phyloP scores from a whole-genome alignment of 306 rosid genomes.

The Senna tora region DNA sequence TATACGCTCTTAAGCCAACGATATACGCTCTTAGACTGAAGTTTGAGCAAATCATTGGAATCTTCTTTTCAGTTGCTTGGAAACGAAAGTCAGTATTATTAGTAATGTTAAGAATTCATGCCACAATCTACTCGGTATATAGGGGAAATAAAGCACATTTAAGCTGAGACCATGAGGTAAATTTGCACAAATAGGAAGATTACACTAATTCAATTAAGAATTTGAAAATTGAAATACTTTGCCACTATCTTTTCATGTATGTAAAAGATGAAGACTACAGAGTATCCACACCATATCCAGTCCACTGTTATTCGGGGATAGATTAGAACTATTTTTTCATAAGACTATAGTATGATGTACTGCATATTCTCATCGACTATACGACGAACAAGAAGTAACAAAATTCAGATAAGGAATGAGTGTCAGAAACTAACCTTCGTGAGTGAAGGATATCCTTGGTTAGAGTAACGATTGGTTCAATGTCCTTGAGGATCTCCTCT shows the following conservation, averaged over 20 bases:
- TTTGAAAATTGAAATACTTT: background rate
- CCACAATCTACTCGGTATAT: background rate
- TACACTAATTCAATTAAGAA: background rate
- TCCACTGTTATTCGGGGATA: background rate
- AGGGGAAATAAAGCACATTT: background rate
- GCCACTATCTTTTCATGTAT: conserved; percentile 1
- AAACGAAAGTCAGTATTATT: background rate
- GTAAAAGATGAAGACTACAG: background rate
- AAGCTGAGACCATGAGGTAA: background rate
- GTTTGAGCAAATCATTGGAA: background rate
- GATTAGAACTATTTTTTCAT: background rate
- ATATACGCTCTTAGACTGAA: background rate
- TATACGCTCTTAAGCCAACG: no score
- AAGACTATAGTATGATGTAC: background rate
- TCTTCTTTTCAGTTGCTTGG: background rate
- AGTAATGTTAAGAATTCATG: background rate
- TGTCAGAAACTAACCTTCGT: conserved; percentile 37
- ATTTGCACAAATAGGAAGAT: background rate
- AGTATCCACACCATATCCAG: background rate
- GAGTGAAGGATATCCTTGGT: conserved; percentile 83
- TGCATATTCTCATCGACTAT: background rate
- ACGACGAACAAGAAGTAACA: background rate
- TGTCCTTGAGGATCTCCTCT: conserved; percentile 63
- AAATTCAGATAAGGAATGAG: background rate
- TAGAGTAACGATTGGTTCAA: conserved; percentile 62